Conservation (phyloP, 257 asterid genomes). For the Solanum okadae region DNA sequence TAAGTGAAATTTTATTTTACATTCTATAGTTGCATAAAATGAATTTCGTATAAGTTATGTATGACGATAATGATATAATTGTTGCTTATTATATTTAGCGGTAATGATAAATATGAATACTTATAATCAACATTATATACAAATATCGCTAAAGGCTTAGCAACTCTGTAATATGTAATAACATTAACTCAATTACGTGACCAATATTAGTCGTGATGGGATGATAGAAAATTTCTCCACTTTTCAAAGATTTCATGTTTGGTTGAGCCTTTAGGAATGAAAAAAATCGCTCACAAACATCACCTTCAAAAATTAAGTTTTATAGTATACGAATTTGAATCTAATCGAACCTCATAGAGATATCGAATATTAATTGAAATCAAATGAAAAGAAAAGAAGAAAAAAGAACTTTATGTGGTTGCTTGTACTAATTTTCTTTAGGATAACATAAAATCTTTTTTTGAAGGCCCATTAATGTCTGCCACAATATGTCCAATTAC, state of each 20-base stretch:
- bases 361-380: not conserved
- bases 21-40: not conserved
- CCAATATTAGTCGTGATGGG: too few species aligned
- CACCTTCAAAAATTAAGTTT: not conserved
- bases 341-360: rapidly evolving
- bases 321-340: not conserved
- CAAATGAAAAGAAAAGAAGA: not conserved
- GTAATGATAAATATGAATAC: too few species aligned
- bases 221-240: not conserved
- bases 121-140: too few species aligned
- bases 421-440: not conserved
- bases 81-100: too few species aligned
- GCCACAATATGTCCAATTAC: not conserved
- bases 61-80: too few species aligned
- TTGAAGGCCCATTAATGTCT: not conserved
- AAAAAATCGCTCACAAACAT: rapidly evolving
- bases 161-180: too few species aligned
- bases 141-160: too few species aligned
- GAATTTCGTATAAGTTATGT: too few species aligned
- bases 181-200: too few species aligned
- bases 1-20: too few species aligned
- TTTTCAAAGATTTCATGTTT: too few species aligned
- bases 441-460: not conserved
- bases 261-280: too few species aligned
- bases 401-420: not conserved